Conservation (phyloP, 441 rosid genomes). For the Pelargonium fulgidum region DNA sequence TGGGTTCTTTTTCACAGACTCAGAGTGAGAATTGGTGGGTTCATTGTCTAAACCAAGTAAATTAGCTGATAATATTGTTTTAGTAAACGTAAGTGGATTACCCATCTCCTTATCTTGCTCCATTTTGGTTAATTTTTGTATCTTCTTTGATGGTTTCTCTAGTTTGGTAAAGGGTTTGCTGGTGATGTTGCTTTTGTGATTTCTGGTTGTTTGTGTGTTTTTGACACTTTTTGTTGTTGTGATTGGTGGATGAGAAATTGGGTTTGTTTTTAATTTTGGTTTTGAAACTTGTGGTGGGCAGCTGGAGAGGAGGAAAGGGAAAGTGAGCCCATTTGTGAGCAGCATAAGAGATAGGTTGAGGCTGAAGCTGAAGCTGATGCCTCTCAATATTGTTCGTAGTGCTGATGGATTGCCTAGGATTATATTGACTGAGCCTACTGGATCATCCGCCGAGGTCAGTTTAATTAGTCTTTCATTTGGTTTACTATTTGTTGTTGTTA, state of each 20-base stretch:
- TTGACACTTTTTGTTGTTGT: slow-evolving; percentile 7
- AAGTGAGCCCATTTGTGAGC: slow-evolving; percentile 46
- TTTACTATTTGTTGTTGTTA: background rate
- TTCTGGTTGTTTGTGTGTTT: slow-evolving; percentile 2
- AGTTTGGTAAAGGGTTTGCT: background rate
- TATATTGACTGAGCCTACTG: slow-evolving; percentile 64
- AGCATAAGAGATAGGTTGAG: slow-evolving; percentile 34
- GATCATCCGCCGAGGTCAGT: slow-evolving; percentile 72
- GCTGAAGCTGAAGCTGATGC: slow-evolving; percentile 47
- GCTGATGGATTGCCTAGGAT: slow-evolving; percentile 57
- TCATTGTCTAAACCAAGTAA: slow-evolving; percentile 26
- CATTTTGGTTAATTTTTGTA: background rate
- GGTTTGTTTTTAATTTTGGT: background rate
- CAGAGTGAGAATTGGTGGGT: slow-evolving; percentile 26
- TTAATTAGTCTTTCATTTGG: background rate
- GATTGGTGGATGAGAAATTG: background rate
- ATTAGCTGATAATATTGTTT: slow-evolving; percentile 15
- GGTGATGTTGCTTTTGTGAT: background rate
- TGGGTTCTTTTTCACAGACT: slow-evolving; percentile 24
- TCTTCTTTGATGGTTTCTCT: background rate
- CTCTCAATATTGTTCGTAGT: slow-evolving; percentile 54
- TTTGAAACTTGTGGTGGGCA: slow-evolving; percentile 21
- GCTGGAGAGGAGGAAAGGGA: slow-evolving; percentile 58
- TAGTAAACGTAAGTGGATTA: slow-evolving; percentile 36
- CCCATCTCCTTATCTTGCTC: slow-evolving; percentile 13